These are phyloP conservation scores for Pleomassaria siparia DNA, from an alignment of 2,329 filamentous ascomycete genomes.

Conservation along the genomic window DNA sequence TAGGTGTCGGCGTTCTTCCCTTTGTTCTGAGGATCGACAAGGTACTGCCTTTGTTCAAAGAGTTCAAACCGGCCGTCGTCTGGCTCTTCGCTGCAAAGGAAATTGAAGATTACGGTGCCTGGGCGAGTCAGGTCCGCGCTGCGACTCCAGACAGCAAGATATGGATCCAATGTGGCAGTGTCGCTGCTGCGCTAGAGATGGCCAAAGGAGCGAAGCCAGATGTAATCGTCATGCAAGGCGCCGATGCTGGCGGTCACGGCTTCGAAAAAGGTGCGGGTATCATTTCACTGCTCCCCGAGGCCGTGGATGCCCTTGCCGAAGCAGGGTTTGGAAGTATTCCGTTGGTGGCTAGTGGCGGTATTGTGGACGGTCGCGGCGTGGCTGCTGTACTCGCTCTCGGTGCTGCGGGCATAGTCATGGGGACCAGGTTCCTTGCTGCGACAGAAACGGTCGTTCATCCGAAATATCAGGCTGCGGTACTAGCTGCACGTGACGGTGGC, in stretches of 20 bases:
- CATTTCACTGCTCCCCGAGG: constrained; percentile 61
- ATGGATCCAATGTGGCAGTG: constrained; percentile 64
- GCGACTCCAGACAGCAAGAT: constrained; percentile 47
- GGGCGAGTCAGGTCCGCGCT: constrained; percentile 36
- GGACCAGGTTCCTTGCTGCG: constrained; percentile 64
- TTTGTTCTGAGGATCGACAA: constrained; percentile 49
- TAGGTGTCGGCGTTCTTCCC: constrained; percentile 65
- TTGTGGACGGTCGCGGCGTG: constrained; percentile 60
- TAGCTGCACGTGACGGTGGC: constrained; percentile 53
- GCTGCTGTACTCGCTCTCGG: constrained; percentile 61
- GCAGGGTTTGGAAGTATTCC: constrained; percentile 23
- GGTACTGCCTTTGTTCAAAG: constrained; percentile 54
- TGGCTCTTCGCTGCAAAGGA: constrained; percentile 67
- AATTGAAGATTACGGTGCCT: constrained; percentile 40
- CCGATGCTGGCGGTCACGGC: constrained; percentile 67
- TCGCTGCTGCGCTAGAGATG: constrained; percentile 57
- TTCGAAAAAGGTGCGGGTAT: constrained; percentile 58
- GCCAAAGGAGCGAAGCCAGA: constrained; percentile 54
- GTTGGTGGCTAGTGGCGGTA: constrained; percentile 62
- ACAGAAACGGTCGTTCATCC: constrained; percentile 49
- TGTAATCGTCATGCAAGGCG: constrained; percentile 64
- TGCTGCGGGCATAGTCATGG: constrained; percentile 59
- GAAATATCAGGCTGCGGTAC: constrained; percentile 49
- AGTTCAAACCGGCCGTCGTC: constrained; percentile 59
- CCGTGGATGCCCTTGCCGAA: constrained; percentile 50